Evolutionary conservation across 495 filamentous ascomycete genomes (phyloP).

Genomic region (Neurospora discreta): DNA sequence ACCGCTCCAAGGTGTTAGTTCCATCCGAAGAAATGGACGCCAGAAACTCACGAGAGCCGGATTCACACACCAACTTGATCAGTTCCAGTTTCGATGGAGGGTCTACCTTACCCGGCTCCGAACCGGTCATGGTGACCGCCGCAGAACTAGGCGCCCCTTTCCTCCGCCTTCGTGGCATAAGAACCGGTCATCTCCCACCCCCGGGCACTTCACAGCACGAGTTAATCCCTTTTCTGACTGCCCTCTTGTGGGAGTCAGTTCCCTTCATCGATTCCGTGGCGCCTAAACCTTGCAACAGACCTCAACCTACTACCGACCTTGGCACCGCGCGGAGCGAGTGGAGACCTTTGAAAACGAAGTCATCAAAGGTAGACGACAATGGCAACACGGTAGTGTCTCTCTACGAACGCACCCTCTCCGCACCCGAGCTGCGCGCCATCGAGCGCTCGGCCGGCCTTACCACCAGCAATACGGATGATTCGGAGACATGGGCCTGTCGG

Average conservation of each 20-base stretch:
- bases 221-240: conserved; percentile 26
- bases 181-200: conserved; percentile 30
- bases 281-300: conserved; percentile 18
- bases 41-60: neutral
- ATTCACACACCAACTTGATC: neutral
- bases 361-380: conserved; percentile 28
- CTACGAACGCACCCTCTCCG: conserved; percentile 29
- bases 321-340: conserved; percentile 21
- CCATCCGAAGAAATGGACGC: neutral
- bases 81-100: neutral
- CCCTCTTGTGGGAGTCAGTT: conserved; percentile 44
- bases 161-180: conserved; percentile 31
- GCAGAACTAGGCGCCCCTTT: neutral
- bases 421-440: conserved; percentile 19
- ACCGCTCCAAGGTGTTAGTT: neutral
- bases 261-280: conserved; percentile 41
- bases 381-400: conserved; percentile 33
- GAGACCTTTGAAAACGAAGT: conserved; percentile 31
- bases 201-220: conserved; percentile 16
- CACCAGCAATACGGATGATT: conserved; percentile 4
- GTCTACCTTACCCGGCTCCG: neutral
- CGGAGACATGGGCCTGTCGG: conserved; percentile 45
- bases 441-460: neutral
- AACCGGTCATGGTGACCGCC: neutral
- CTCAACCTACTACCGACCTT: neutral